Evolutionary conservation across 192 early-diverging fungal species (phyloP).

Genomic region (Gorgonomyces haynaldii): DNA sequence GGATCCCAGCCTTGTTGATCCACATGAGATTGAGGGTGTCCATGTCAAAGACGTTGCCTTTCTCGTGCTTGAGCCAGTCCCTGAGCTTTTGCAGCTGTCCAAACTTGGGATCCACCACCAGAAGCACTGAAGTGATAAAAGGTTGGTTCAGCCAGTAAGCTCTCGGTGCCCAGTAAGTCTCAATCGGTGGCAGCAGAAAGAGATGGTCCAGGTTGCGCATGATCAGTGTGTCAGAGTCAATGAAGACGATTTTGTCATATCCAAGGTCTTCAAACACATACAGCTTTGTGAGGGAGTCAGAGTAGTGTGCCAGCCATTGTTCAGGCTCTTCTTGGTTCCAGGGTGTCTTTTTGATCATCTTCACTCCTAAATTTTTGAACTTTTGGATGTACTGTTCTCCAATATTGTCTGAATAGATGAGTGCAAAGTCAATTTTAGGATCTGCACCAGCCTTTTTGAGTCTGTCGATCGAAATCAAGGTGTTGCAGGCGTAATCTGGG

Average conservation of each 20-base stretch:
- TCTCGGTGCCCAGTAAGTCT: constrained; percentile 1
- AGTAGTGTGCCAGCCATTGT: too few species aligned
- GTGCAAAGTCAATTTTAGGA: not conserved
- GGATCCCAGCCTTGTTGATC: not conserved
- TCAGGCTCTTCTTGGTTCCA: too few species aligned
- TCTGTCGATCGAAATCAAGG: not conserved
- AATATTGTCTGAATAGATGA: too few species aligned
- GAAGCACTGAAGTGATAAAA: not conserved
- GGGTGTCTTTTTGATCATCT: too few species aligned
- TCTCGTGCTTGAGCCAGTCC: not conserved
- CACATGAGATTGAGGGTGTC: not conserved
- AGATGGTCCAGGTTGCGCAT: constrained; percentile 71
- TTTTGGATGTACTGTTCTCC: too few species aligned
- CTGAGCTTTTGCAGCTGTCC: not conserved
- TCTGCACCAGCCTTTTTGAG: not conserved
- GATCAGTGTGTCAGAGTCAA: constrained; percentile 86
- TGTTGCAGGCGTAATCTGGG: not conserved
- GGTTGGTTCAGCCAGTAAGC: constrained; percentile 8
- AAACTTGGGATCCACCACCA: constrained; percentile 1
- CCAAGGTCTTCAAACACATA: constrained; percentile 57
- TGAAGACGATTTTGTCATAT: constrained; percentile 61
- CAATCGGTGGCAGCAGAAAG: constrained; percentile 31
- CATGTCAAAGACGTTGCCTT: not conserved
- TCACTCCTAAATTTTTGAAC: too few species aligned
- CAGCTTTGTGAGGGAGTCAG: constrained; percentile 71